Evolutionary conservation across 192 early-diverging fungal genomes (phyloP).

Genomic region (Geranomyces variabilis): DNA sequence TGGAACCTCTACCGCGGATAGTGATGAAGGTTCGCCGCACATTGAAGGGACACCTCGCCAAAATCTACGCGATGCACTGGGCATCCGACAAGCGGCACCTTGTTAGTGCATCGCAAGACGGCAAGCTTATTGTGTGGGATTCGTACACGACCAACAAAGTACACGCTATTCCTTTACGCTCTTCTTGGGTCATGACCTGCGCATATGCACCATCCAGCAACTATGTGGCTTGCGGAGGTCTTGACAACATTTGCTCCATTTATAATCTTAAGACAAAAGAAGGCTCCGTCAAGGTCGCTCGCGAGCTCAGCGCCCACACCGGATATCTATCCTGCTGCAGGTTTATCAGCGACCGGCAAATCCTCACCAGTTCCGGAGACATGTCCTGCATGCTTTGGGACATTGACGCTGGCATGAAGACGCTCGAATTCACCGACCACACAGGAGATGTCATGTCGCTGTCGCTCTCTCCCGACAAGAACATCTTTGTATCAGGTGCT

Average conservation of each 20-base stretch:
- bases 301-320: constrained; percentile 95
- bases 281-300: constrained; percentile 89
- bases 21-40: constrained; percentile 96
- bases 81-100: constrained; percentile 95
- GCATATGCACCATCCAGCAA: constrained; percentile 98
- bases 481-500: constrained; percentile 96
- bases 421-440: constrained; percentile 96
- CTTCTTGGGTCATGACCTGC: constrained; percentile 99
- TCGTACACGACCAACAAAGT: constrained; percentile 99
- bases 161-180: constrained; percentile 96
- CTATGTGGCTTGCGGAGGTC: constrained; percentile 98
- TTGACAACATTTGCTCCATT: constrained; percentile 99
- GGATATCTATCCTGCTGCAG: constrained; percentile 98
- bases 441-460: constrained; percentile 99
- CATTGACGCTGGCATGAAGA: constrained; percentile 98
- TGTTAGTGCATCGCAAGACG: constrained; percentile 98
- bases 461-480: constrained; percentile 89
- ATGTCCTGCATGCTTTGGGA: constrained; percentile 99
- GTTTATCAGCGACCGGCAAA: constrained; percentile 94
- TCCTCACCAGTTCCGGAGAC: constrained; percentile 94
- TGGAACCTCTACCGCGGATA: constrained; percentile 86
- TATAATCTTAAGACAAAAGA: constrained; percentile 97
- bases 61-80: constrained; percentile 99
- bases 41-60: constrained; percentile 97
- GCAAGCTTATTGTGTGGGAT: constrained; percentile 99